Conservation (phyloP, 768 basidiomycete genomes). For the Auriscalpium orientale region DNA sequence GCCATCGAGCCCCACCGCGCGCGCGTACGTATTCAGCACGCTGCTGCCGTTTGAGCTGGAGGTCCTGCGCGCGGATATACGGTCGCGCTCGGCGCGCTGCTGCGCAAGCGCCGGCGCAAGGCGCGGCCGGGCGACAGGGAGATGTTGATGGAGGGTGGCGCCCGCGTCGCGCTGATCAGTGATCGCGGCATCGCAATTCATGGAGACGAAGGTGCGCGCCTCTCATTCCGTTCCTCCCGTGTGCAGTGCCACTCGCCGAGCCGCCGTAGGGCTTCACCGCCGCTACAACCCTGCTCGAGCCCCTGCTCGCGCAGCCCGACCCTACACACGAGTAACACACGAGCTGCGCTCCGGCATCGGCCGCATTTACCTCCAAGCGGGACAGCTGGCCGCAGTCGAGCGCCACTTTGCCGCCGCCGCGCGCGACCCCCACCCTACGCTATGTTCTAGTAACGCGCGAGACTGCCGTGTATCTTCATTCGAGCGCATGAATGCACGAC, state of each 20-base stretch:
- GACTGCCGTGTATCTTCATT: no score
- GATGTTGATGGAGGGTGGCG: slow-evolving; percentile 83
- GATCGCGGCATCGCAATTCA: slow-evolving; percentile 72
- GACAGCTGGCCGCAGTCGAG: slow-evolving; percentile 51
- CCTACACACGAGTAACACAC: slow-evolving; percentile 45
- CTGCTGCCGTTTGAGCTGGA: slow-evolving; percentile 49
- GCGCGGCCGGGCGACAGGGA: slow-evolving; percentile 13
- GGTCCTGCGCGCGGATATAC: slow-evolving; percentile 73
- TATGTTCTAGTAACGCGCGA: no score
- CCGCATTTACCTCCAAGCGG: slow-evolving; percentile 68
- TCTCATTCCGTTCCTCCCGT: no score
- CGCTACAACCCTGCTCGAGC: slow-evolving; percentile 59
- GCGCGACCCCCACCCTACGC: no score
- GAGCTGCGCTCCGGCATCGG: slow-evolving; percentile 66
- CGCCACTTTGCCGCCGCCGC: no score
- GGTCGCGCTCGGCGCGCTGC: slow-evolving; percentile 59
- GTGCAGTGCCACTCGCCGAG: no score
- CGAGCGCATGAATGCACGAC: no score
- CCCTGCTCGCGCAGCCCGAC: slow-evolving; percentile 39
- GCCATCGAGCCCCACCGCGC: slow-evolving; percentile 48
- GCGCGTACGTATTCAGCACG: slow-evolving; percentile 51
- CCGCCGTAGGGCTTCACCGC: slow-evolving; percentile 68
- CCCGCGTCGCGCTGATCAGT: slow-evolving; percentile 71
- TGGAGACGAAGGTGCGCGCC: slow-evolving; percentile 92
- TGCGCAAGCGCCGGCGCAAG: slow-evolving; percentile 50